Percentiles rank a stretch among this genome's conserved stretches.
phyloP scores from a whole-genome alignment of 495 filamentous ascomycete species.

The Beverwykella pulmonaria region DNA sequence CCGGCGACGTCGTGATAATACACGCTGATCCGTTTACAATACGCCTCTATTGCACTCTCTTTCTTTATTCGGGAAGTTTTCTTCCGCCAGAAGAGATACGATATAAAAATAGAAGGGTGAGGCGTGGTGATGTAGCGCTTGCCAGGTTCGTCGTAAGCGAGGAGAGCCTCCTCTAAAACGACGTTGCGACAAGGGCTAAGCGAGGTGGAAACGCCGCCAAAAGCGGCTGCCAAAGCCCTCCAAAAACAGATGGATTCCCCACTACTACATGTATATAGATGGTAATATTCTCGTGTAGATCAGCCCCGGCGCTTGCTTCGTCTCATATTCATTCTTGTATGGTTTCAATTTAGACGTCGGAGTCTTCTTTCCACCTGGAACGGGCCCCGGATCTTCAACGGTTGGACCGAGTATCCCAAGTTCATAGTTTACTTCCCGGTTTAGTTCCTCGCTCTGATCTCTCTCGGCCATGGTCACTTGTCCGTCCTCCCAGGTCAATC shows the following conservation, averaged over 20 bases:
- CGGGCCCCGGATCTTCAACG: conserved; percentile 23
- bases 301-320: conserved; percentile 22
- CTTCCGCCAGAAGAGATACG: conserved; percentile 16
- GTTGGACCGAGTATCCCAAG: conserved; percentile 31
- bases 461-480: conserved; percentile 2
- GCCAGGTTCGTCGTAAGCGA: too few species aligned
- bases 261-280: too few species aligned
- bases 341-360: conserved; percentile 27
- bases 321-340: conserved; percentile 33
- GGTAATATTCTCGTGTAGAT: conserved; percentile 21
- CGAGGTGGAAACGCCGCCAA: too few species aligned
- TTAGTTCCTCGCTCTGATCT: conserved; percentile 30
- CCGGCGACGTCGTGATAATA: conserved; percentile 16
- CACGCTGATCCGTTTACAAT: conserved; percentile 9
- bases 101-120: conserved; percentile 4
- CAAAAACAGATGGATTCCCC: too few species aligned
- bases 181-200: too few species aligned
- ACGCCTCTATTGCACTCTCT: conserved; percentile 10
- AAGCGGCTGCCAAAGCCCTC: too few species aligned
- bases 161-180: too few species aligned
- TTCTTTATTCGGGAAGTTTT: conserved; percentile 17
- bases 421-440: conserved; percentile 34
- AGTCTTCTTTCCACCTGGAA: conserved; percentile 30
- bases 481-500: conserved; percentile 20
- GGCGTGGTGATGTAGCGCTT: too few species aligned